Evolutionary conservation across 768 basidiomycete species (phyloP).

Genomic region (Sporobolomyces roseus): DNA sequence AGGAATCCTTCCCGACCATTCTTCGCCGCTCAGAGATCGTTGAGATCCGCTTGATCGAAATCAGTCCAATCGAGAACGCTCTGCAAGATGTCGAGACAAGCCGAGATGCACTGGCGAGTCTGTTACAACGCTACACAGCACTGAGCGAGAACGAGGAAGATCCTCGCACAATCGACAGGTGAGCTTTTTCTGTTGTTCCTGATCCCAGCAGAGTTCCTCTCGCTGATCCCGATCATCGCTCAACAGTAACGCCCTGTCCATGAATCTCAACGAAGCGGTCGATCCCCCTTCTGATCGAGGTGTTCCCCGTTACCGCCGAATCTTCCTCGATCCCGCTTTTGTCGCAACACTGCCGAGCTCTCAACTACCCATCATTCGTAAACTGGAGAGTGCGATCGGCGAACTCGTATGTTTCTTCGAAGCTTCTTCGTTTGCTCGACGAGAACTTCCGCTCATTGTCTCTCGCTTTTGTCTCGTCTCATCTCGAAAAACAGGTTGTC

Average conservation of each 20-base stretch:
- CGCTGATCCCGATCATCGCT: background rate
- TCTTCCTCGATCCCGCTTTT: slow-evolving; percentile 71
- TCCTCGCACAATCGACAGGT: slow-evolving; percentile 50
- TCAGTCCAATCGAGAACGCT: slow-evolving; percentile 81
- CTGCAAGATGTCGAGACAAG: slow-evolving; percentile 73
- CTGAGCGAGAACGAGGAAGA: slow-evolving; percentile 61
- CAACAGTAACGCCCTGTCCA: slow-evolving; percentile 72
- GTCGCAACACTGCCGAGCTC: slow-evolving; percentile 61
- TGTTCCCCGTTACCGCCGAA: slow-evolving; percentile 68
- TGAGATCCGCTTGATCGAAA: slow-evolving; percentile 64
- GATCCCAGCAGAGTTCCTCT: no score
- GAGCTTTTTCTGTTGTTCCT: background rate
- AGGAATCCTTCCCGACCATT: slow-evolving; percentile 85
- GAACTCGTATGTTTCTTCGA: slow-evolving; percentile 61
- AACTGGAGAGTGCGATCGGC: slow-evolving; percentile 69
- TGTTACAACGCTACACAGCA: slow-evolving; percentile 69
- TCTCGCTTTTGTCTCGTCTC: slow-evolving; percentile 7
- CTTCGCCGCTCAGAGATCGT: slow-evolving; percentile 83
- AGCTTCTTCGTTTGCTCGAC: background rate
- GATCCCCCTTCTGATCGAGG: slow-evolving; percentile 77
- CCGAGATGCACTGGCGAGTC: slow-evolving; percentile 67
- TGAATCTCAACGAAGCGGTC: slow-evolving; percentile 79
- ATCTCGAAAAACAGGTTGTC: slow-evolving; percentile 55
- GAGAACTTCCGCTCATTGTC: background rate
- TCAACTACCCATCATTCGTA: slow-evolving; percentile 65